Base-by-base conservation (phyloP, 2,329 filamentous ascomycete genomes). In the Aplosporella prunicola region DNA sequence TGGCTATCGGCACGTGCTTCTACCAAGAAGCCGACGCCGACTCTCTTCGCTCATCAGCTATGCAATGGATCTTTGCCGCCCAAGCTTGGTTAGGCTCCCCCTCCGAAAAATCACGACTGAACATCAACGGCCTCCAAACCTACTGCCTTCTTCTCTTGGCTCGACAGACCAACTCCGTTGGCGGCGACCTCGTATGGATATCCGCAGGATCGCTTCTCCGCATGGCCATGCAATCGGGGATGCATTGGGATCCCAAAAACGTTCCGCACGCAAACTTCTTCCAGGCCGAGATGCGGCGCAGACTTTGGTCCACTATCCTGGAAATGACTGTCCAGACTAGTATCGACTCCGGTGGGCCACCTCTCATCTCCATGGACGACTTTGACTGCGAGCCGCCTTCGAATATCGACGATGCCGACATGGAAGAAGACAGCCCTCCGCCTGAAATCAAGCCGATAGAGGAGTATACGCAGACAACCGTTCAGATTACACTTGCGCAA, bases 291-390 rank as follows among this genome's bases (percentile, higher is more conserved):
- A 62, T 67, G 52, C 60, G 62, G 11, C 57, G 63, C 13, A 54
- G 63, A n/a, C 38, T 67, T 3, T 67, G 64, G 64, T 53, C 56
- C n/a, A 64, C 63, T 0, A 57, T 66, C 7, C 39, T 66, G 9
- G 61, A 67, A 41, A 43, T 64, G 18, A 58, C 62, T 32, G 41
- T 66, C 14, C 50, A 53, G 33, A 39, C 46, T 11, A 50, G 48
- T 2, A 45, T 51, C 41, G 40, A 41, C 24, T 42, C 39, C 3
- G 46, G 46, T 4, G 46, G 48, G 42, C 38, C 47, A 1, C 55
- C 56, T 2, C 47, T 49, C 17, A 49, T 61, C 11, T 47, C 51
- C 5, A 24, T 39, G 4, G 45, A 45, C 2, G 56, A 61, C n/a
- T 62, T 51, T 35, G 56, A 55, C 35, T 60, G 53, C 3, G 38